Evolutionary conservation across 2,329 filamentous ascomycete genomes (phyloP), one percentile per base, ranked within the genome.

Genomic region (Scytalidium sp.): DNA sequence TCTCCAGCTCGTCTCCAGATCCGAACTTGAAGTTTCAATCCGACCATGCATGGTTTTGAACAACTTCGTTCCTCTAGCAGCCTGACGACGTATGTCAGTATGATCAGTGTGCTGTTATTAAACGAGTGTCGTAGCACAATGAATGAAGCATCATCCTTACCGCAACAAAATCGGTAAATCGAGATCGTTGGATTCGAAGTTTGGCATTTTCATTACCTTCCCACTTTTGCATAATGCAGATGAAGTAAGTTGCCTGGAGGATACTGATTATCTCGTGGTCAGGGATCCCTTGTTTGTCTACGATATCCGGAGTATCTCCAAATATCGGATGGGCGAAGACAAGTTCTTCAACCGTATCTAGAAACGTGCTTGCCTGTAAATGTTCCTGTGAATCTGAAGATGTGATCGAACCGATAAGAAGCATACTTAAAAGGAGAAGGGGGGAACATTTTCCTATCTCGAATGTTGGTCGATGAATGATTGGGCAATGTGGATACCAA

Each of bases 401-500:
- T 44, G 47, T 50, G 32, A 32, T 46, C n/a, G 49, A 43, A 7
- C 49, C 49, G 3, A 50, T 50, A 19, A 50, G 20, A 47, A 40
- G 19, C 49, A 50, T 50, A 6, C 43, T 39, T 17, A 47, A 25
- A 13, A 50, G 19, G 27, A 50, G 49, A 11, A 43, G 21, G 13
- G 39, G n/a, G 17, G 49, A 44, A n/a, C 39, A 25, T 13, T 20
- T 17, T 5, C 36, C 17, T 8, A 47, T 20, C 17, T 50, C 39
- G 29, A 50, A 50, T 13, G 44, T 36, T 47, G 49, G 49, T 20
- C 40, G 42, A 22, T 50, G 49, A n/a, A 50, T 20, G 2, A 50
- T 43, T 15, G 49, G 49, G 22, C 49, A 50, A 41, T 50, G 49
- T 7, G 49, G 49, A 47, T 50, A 43, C 49, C 49, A 50, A 25